phyloP scores from a whole-genome alignment of 192 early-diverging fungal genomes.

The Entomortierella parvispora region DNA sequence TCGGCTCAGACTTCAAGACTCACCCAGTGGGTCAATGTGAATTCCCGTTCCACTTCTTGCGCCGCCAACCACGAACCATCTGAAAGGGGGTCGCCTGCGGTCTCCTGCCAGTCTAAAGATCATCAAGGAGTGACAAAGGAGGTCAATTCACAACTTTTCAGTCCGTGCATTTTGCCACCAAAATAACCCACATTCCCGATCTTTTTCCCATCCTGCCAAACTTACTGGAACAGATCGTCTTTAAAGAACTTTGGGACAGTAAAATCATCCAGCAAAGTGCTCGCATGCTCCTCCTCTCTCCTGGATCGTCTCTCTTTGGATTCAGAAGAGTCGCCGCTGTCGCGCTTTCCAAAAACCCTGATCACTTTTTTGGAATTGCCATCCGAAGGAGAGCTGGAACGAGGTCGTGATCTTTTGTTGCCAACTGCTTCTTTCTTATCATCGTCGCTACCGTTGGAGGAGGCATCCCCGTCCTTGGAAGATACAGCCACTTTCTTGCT shows the following conservation, averaged over 20 bases:
- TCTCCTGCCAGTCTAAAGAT: constrained; percentile 63
- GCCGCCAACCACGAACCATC: constrained; percentile 83
- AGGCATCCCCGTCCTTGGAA: background rate
- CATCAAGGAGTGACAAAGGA: background rate
- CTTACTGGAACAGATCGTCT: constrained; percentile 75
- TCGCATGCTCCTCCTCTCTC: constrained; percentile 40
- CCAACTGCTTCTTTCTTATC: constrained; percentile 6
- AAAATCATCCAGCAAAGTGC: constrained; percentile 69
- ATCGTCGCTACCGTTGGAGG: constrained; percentile 7
- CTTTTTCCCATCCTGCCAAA: background rate
- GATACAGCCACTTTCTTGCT: constrained; percentile 1
- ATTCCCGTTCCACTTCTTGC: constrained; percentile 79
- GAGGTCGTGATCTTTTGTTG: constrained; percentile 29
- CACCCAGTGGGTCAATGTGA: constrained; percentile 73
- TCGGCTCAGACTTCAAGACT: too few species aligned
- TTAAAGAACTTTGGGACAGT: constrained; percentile 74
- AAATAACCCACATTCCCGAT: too few species aligned
- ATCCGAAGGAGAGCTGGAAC: constrained; percentile 28
- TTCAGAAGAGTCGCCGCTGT: background rate
- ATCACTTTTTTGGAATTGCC: constrained; percentile 19
- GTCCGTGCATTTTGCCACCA: background rate
- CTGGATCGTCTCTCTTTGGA: constrained; percentile 11
- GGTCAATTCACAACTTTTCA: background rate
- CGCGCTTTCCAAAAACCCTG: constrained; percentile 36
- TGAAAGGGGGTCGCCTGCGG: constrained; percentile 71